A percentile compares a stretch with the other conserved stretches of the same genome.
Evolutionary conservation across 257 asterid genomes (phyloP).

Genomic region (Lycium ferocissimum): DNA sequence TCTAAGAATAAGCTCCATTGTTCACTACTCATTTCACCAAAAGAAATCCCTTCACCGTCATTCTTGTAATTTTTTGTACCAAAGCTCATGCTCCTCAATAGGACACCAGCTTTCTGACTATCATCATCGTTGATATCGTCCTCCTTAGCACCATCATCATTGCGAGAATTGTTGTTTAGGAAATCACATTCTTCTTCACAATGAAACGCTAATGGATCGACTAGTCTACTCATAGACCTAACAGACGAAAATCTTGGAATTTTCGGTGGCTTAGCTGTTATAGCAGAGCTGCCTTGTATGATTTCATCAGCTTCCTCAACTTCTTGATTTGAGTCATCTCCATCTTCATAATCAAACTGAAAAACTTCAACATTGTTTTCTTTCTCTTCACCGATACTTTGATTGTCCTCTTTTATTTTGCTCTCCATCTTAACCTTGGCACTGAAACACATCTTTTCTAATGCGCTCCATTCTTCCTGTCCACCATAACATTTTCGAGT

Average conservation of each 20-base stretch:
- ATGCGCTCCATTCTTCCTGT: conserved; percentile 67
- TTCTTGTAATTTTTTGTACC: conserved; percentile 51
- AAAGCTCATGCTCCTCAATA: conserved; percentile 82
- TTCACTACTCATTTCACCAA: conserved; percentile 68
- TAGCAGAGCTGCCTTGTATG: conserved; percentile 32
- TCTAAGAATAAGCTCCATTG: conserved; percentile 75
- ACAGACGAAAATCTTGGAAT: conserved; percentile 56
- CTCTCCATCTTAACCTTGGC: conserved; percentile 57
- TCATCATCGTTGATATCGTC: conserved; percentile 32
- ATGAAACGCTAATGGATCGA: conserved; percentile 33
- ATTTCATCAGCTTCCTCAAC: conserved; percentile 32
- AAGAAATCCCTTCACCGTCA: conserved; percentile 63
- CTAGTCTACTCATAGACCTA: conserved; percentile 42
- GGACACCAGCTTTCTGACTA: conserved; percentile 39
- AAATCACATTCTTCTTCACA: conserved; percentile 34
- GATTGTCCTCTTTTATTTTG: conserved; percentile 35
- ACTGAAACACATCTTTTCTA: conserved; percentile 70
- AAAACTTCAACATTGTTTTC: conserved; percentile 50
- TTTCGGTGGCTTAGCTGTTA: conserved; percentile 55
- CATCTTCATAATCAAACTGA: conserved; percentile 53
- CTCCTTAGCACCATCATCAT: conserved; percentile 13
- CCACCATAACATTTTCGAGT: conserved; percentile 73
- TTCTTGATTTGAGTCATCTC: conserved; percentile 33
- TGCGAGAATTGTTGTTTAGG: conserved; percentile 12
- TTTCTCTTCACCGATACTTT: conserved; percentile 34